Conservation (phyloP, 805 yeast species). For the Ascoidea tarda region DNA sequence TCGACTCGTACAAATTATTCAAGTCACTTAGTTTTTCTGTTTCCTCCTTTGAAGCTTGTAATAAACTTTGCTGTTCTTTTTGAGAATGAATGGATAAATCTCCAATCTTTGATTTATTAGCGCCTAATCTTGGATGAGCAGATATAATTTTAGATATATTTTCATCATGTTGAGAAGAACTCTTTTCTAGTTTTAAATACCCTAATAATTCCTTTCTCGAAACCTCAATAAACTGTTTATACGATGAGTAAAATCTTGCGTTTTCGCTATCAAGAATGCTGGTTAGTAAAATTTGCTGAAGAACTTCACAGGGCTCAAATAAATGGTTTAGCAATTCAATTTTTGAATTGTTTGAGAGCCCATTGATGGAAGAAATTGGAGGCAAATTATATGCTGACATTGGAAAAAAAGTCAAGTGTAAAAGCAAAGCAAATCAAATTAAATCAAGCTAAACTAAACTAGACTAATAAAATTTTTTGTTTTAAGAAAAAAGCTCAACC, state of each 20-base stretch:
- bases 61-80: conserved; percentile 56
- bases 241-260: conserved; percentile 12
- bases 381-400: conserved; percentile 17
- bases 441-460: no score
- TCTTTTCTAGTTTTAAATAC: conserved; percentile 14
- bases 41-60: conserved; percentile 32
- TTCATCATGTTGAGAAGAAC: conserved; percentile 11
- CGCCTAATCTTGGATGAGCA: conserved; percentile 87
- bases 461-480: no score
- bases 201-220: conserved; percentile 24
- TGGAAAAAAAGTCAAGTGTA: no score
- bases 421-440: no score
- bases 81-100: conserved; percentile 51
- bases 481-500: no score
- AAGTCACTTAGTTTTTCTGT: conserved; percentile 32
- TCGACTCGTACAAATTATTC: conserved; percentile 48
- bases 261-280: conserved; percentile 8
- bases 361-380: conserved; percentile 12
- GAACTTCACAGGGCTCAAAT: conserved; percentile 52
- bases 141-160: conserved; percentile 46
- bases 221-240: conserved; percentile 28
- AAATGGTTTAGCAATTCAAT: conserved; percentile 33
- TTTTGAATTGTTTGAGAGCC: conserved; percentile 16
- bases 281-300: conserved; percentile 21
- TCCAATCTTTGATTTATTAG: conserved; percentile 20